These are phyloP conservation scores for Sextonia rubra DNA, from an alignment of 164 flowering plant species.

Conservation along the genomic window DNA sequence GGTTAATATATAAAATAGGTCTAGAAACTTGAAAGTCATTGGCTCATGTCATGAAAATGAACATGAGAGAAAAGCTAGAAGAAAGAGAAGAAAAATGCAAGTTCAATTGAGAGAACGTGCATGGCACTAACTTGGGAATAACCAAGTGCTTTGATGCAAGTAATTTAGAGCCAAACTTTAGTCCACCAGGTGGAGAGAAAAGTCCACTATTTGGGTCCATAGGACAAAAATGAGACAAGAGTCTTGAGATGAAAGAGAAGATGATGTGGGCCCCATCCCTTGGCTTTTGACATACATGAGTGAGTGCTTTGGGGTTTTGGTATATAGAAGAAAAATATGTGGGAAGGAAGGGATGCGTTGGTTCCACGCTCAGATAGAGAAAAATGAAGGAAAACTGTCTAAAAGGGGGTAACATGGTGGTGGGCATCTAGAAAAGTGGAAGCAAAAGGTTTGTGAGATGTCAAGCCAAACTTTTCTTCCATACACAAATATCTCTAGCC, in stretches of 20 bases:
- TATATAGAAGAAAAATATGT: slow-evolving; percentile 30
- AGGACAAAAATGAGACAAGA: slow-evolving; percentile 17
- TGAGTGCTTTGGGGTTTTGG: slow-evolving; percentile 52
- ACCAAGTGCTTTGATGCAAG: neutral
- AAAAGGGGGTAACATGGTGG: slow-evolving; percentile 35
- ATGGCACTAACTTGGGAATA: neutral
- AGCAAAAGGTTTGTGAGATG: slow-evolving; percentile 22
- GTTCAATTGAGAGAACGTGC: slow-evolving; percentile 5
- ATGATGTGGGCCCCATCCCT: slow-evolving; percentile 31
- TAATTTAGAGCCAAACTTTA: no score
- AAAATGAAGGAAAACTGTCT: neutral
- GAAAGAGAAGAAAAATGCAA: slow-evolving; percentile 14
- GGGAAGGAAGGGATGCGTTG: slow-evolving; percentile 67
- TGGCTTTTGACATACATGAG: slow-evolving; percentile 49
- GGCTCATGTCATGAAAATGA: slow-evolving; percentile 14
- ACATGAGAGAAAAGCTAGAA: slow-evolving; percentile 1
- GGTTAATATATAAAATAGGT: no score
- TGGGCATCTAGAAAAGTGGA: slow-evolving; percentile 53
- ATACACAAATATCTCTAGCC: slow-evolving; percentile 32
- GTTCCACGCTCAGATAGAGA: slow-evolving; percentile 50
- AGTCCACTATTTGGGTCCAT: slow-evolving; percentile 33
- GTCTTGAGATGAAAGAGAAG: slow-evolving; percentile 21
- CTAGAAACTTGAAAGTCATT: slow-evolving; percentile 11
- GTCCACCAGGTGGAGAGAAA: slow-evolving; percentile 1
- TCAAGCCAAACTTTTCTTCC: slow-evolving; percentile 41